Conservation (phyloP, 352 stramenopile genomes). For the Globisporangium irregulare region DNA sequence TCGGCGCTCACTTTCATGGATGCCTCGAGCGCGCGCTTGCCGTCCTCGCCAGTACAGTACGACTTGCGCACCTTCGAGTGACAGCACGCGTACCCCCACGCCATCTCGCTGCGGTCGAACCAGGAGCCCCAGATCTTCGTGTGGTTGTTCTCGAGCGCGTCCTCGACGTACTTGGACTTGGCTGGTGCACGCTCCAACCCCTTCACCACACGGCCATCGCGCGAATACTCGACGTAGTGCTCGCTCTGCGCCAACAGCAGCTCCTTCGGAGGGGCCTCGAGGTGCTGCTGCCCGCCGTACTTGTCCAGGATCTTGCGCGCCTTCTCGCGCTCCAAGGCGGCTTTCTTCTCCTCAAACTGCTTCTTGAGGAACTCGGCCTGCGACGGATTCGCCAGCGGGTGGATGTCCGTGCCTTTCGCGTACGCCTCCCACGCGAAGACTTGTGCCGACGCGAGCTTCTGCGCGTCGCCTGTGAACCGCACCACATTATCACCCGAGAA, state of each 20-base stretch:
- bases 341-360: slow-evolving; percentile 85
- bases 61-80: slow-evolving; percentile 94
- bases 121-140: slow-evolving; percentile 97
- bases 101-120: slow-evolving; percentile 92
- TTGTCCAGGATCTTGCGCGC: slow-evolving; percentile 89
- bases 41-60: slow-evolving; percentile 95
- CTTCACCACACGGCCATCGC: slow-evolving; percentile 90
- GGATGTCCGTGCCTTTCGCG: slow-evolving; percentile 89
- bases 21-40: slow-evolving; percentile 86
- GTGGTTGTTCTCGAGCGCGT: slow-evolving; percentile 96
- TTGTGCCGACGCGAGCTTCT: slow-evolving; percentile 93
- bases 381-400: slow-evolving; percentile 96
- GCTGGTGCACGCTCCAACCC: slow-evolving; percentile 73
- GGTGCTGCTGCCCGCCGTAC: slow-evolving; percentile 94
- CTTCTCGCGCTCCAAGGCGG: slow-evolving; percentile 66
- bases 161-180: slow-evolving; percentile 98
- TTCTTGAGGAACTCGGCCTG: slow-evolving; percentile 96
- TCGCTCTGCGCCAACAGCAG: slow-evolving; percentile 87
- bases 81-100: slow-evolving; percentile 98
- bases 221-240: slow-evolving; percentile 91
- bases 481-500: slow-evolving; percentile 97
- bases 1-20: slow-evolving; percentile 55
- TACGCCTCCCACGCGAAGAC: slow-evolving; percentile 96
- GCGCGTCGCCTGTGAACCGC: slow-evolving; percentile 89
- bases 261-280: slow-evolving; percentile 81